Conservation (phyloP, 208 protist genomes). For the Angomonas ambiguus region DNA sequence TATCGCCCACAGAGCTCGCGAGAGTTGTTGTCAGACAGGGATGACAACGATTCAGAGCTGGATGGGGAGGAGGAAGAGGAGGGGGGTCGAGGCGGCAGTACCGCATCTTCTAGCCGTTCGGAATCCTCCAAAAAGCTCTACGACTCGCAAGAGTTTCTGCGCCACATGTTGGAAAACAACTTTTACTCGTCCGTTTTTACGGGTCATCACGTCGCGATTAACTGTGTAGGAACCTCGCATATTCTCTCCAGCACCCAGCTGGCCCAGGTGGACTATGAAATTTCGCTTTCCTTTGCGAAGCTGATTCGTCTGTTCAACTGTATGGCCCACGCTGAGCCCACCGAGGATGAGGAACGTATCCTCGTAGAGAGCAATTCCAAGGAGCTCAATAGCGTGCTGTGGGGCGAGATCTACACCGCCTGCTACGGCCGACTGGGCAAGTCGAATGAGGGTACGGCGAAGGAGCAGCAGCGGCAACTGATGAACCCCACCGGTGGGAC, state of each 20-base stretch:
- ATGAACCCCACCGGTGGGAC: not conserved
- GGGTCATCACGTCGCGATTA: constrained; percentile 58
- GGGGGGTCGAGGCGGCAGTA: not conserved
- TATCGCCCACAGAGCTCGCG: not conserved
- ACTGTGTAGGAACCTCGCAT: constrained; percentile 51
- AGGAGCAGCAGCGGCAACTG: not conserved
- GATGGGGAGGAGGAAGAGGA: not conserved
- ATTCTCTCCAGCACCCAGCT: constrained; percentile 28
- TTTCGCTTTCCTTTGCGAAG: constrained; percentile 57
- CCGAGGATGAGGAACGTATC: constrained; percentile 43
- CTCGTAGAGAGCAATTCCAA: constrained; percentile 43
- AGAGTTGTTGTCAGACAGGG: not conserved
- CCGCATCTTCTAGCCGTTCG: not conserved
- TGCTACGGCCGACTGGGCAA: constrained; percentile 33
- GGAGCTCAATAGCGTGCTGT: constrained; percentile 40
- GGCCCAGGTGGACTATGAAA: constrained; percentile 42
- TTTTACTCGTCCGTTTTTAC: constrained; percentile 65
- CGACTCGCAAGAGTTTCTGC: constrained; percentile 35
- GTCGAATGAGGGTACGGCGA: not conserved
- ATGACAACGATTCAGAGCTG: not conserved
- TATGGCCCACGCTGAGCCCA: constrained; percentile 51
- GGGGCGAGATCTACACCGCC: constrained; percentile 56
- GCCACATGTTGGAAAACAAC: constrained; percentile 33
- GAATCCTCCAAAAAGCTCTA: constrained; percentile 9
- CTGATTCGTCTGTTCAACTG: constrained; percentile 66